Base-by-base conservation (phyloP, 164 flowering plant species). In the Amborella trichopoda region DNA sequence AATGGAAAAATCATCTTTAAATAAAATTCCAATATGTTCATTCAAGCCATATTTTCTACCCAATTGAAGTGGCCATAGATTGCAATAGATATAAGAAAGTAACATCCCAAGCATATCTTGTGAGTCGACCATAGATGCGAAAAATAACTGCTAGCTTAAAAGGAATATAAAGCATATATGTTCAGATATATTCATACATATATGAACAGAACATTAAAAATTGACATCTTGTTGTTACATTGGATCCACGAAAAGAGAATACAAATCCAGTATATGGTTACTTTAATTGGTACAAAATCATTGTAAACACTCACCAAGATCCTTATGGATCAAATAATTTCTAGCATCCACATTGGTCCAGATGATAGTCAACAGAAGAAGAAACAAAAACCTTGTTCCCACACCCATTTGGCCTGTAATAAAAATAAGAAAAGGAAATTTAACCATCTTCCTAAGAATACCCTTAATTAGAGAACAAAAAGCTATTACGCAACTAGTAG, bases 341-440 rank as follows among this genome's bases (percentile, higher is more conserved):
- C 82, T 66, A 36, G 80, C 82, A 55, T 71, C 60, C 1, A 19
- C 63, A 63, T 56, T 56, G 26, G 44, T 56, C 68, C 71, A 75
- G 60, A 47, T 58, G 52, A 54, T 47, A 40, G 66, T 58, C 68
- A 85, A 30, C 41, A 76, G 50, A 45, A 69, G 47, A 51, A 81
- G 66, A 52, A 77, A 49, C 24, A 74, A 38, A 36, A 77, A 40
- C 61, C 71, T 68, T 26, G 61, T 46, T 66, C 68, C 77, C 50
- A 30, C 37, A 40, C 63, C 81, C 95, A 84, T 84, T 30, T 47
- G 67, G 27, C 74, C 79, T 71, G 76, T 44, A 57, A 43, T 8
- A 26, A 36, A 44, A 60, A 16, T 23, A 25, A 14, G 2, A 18
- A 14, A 36, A 37, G 30, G 5, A 30, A 32, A 26, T 21, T 23